Evolutionary conservation across 2,329 filamentous ascomycete species (phyloP), one percentile per base, ranked within the genome.

Genomic region (Epichloe gansuensis): DNA sequence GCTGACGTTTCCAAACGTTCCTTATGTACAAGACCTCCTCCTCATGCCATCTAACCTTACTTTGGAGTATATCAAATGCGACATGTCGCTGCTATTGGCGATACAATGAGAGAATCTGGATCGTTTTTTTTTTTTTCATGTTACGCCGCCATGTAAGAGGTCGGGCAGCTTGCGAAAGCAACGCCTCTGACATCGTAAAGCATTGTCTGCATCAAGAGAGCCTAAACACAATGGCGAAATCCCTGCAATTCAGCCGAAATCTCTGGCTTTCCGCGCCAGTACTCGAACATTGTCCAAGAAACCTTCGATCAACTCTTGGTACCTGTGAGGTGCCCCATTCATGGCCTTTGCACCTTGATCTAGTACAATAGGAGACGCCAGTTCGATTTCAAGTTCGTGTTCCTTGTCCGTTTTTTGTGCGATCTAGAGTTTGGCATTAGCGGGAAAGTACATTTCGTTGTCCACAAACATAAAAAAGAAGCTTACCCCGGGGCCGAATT

Each of bases 341-440:
- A 75, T 70, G 25, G 81, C 76, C 52, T 75, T 73, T 38, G 72
- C 70, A 6, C 84, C 85, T 58, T 91, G 85, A 11, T 85, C 77
- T 46, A 86, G 69, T 13, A 91, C 65, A n/a, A 76, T 72, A 5
- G 67, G 69, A 0, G 84, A 74, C n/a, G 81, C 74, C 13, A 93
- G 66, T 64, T 93, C 88, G 47, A 94, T 77, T 63, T 94, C 88
- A 6, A 93, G 75, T 68, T 94, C 88, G 62, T 91, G 87, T 57
- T 86, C 84, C 59, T 88, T 88, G 52, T 77, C 75, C 0, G 62
- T 55, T 31, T 69, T 70, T 11, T 69, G 65, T 23, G 67, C 60
- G 34, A 69, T 70, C 66, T 75, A 61, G 5, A 15, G 8, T 7
- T 8, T 1, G 50, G 59, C 4, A 35, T 57, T 21, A 57, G 52